phyloP scores from a whole-genome alignment of 2,329 filamentous ascomycete species.

The Knufia petricola region DNA sequence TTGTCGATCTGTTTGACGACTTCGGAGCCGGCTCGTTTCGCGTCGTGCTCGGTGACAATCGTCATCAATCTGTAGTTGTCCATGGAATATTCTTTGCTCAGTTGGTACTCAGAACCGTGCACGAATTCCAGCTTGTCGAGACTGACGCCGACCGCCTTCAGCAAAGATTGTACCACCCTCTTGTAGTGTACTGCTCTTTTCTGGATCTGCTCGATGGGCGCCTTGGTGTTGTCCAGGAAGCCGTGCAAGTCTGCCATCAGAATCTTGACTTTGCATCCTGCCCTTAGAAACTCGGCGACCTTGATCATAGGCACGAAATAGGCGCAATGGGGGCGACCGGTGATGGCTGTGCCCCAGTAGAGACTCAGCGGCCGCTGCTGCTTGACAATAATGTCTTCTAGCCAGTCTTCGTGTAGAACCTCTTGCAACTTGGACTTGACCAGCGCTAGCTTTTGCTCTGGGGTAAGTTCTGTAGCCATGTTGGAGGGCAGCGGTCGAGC shows the following conservation, averaged over 20 bases:
- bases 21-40: constrained; percentile 84
- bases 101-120: constrained; percentile 75
- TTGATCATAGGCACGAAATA: constrained; percentile 87
- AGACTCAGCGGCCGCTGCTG: constrained; percentile 64
- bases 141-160: constrained; percentile 68
- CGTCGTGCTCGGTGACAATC: constrained; percentile 65
- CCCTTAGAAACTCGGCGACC: constrained; percentile 75
- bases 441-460: constrained; percentile 57
- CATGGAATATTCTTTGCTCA: constrained; percentile 61
- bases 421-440: constrained; percentile 76
- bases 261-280: constrained; percentile 72
- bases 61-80: constrained; percentile 71
- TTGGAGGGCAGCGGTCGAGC: background rate
- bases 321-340: constrained; percentile 77
- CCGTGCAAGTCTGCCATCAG: constrained; percentile 60
- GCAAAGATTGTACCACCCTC: constrained; percentile 61
- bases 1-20: constrained; percentile 87
- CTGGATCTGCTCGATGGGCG: constrained; percentile 78
- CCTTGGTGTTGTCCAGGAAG: constrained; percentile 49
- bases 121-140: constrained; percentile 75
- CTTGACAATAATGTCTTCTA: constrained; percentile 31
- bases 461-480: constrained; percentile 23
- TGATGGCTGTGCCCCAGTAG: constrained; percentile 84
- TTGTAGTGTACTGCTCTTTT: constrained; percentile 77
- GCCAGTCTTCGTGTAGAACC: constrained; percentile 61